These are phyloP conservation scores for Biscogniauxia sp. DNA, from an alignment of 2,329 filamentous ascomycete species.

Conservation along the genomic window DNA sequence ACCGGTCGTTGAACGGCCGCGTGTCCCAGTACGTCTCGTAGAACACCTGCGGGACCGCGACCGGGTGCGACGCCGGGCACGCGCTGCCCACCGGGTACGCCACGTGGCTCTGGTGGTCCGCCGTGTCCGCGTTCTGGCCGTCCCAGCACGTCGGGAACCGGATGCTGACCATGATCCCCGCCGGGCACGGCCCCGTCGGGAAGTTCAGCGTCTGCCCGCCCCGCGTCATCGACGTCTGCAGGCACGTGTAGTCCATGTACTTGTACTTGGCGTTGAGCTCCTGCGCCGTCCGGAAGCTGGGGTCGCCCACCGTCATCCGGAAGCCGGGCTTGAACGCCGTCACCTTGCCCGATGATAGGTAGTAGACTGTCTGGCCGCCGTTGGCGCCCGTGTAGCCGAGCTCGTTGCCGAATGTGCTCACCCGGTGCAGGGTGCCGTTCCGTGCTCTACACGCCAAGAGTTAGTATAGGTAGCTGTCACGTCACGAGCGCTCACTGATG, in stretches of 20 bases:
- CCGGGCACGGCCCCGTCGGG: conserved; percentile 22
- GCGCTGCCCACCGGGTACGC: conserved; percentile 29
- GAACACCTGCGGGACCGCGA: conserved; percentile 37
- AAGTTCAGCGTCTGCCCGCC: conserved; percentile 29
- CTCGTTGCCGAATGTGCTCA: conserved; percentile 32
- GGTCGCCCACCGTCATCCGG: conserved; percentile 41
- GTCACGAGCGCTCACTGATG: no score
- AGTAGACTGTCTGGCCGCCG: conserved; percentile 41
- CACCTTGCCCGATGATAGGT: conserved; percentile 37
- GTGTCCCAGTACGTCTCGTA: conserved; percentile 42
- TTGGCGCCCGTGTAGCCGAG: conserved; percentile 26
- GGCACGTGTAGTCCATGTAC: conserved; percentile 31
- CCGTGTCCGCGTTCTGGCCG: conserved; percentile 29
- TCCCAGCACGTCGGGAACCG: conserved; percentile 31
- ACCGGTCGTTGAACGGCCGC: conserved; percentile 33
- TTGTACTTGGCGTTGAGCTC: conserved; percentile 28
- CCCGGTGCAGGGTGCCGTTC: conserved; percentile 31
- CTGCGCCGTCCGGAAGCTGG: conserved; percentile 28
- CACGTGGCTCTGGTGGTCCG: conserved; percentile 32
- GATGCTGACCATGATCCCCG: conserved; percentile 27
- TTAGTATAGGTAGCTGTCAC: conserved; percentile 7
- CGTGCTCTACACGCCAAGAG: conserved; percentile 17
- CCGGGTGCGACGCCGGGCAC: conserved; percentile 32
- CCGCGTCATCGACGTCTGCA: conserved; percentile 27
- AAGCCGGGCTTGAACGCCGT: conserved; percentile 40